Evolutionary conservation across 2,329 filamentous ascomycete species (phyloP).

Genomic region (Akanthomyces uredinophilus): DNA sequence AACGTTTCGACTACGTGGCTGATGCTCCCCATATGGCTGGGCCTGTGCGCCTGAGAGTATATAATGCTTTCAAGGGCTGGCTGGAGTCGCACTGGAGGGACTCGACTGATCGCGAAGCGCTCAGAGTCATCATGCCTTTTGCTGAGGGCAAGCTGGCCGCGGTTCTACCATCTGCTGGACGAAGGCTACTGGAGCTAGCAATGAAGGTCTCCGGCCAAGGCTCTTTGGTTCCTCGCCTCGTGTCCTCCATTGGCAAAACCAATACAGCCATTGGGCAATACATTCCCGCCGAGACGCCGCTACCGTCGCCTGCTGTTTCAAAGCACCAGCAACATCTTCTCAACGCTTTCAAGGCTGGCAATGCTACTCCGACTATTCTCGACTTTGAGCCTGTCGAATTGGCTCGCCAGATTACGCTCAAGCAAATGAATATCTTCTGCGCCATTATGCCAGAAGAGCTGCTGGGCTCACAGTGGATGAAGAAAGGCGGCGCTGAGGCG

Average conservation of each 20-base stretch:
- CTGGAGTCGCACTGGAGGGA: slow-evolving; percentile 92
- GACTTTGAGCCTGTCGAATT: slow-evolving; percentile 91
- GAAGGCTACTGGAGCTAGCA: slow-evolving; percentile 72
- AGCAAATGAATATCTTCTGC: slow-evolving; percentile 87
- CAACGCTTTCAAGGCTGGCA: slow-evolving; percentile 68
- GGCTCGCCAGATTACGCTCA: slow-evolving; percentile 86
- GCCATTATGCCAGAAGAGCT: slow-evolving; percentile 89
- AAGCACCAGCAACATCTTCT: slow-evolving; percentile 73
- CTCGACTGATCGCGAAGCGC: slow-evolving; percentile 69
- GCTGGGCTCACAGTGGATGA: slow-evolving; percentile 88
- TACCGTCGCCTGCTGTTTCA: slow-evolving; percentile 64
- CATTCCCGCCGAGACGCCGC: slow-evolving; percentile 63
- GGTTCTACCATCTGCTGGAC: slow-evolving; percentile 70
- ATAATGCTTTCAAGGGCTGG: slow-evolving; percentile 97
- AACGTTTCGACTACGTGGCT: slow-evolving; percentile 87
- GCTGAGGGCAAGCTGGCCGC: slow-evolving; percentile 65
- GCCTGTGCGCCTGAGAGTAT: slow-evolving; percentile 83
- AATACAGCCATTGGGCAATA: slow-evolving; percentile 69
- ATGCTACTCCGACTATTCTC: slow-evolving; percentile 65
- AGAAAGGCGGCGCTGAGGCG: slow-evolving; percentile 71
- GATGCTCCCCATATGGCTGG: slow-evolving; percentile 68
- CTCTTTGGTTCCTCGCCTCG: slow-evolving; percentile 72
- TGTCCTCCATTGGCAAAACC: slow-evolving; percentile 85
- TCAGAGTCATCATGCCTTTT: slow-evolving; percentile 73
- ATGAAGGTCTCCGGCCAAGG: slow-evolving; percentile 71